Evolutionary conservation across 2,329 filamentous ascomycete species (phyloP).

Genomic region (Neonectria magnoliae): DNA sequence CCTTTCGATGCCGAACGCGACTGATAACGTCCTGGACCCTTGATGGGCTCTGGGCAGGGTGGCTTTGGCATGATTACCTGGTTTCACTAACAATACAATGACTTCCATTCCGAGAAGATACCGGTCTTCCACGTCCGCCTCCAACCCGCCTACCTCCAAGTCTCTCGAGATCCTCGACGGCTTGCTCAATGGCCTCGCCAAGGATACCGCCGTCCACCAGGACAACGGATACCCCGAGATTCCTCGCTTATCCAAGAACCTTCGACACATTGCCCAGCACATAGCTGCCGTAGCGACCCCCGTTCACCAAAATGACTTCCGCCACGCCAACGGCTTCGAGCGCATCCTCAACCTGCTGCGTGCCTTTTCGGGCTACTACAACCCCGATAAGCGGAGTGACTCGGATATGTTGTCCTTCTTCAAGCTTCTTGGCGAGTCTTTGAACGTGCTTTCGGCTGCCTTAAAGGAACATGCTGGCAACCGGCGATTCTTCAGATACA

Average conservation of each 20-base stretch:
- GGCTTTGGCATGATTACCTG: conserved; percentile 41
- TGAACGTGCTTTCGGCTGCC: conserved; percentile 78
- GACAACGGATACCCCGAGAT: conserved; percentile 60
- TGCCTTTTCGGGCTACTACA: conserved; percentile 79
- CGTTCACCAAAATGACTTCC: conserved; percentile 80
- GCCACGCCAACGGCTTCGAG: conserved; percentile 82
- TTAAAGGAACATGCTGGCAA: conserved; percentile 87
- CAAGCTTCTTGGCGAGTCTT: conserved; percentile 74
- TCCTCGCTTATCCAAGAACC: conserved; percentile 60
- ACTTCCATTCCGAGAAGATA: conserved; percentile 65
- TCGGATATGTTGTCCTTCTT: conserved; percentile 74
- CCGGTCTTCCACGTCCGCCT: conserved; percentile 72
- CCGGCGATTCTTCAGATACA: conserved; percentile 82
- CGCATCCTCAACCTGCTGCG: conserved; percentile 75
- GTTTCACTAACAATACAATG: conserved; percentile 53
- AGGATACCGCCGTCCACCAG: conserved; percentile 45
- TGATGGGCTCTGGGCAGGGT: conserved; percentile 49
- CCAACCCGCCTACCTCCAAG: conserved; percentile 66
- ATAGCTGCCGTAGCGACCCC: conserved; percentile 60
- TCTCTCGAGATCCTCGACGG: conserved; percentile 67
- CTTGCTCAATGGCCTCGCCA: conserved; percentile 60
- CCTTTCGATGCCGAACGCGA: conserved; percentile 49
- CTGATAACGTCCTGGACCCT: conserved; percentile 49
- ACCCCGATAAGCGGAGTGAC: conserved; percentile 68
- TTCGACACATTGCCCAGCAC: conserved; percentile 74